Evolutionary conservation across 208 protist genomes (phyloP).

Genomic region (Leishmania gerbilli): DNA sequence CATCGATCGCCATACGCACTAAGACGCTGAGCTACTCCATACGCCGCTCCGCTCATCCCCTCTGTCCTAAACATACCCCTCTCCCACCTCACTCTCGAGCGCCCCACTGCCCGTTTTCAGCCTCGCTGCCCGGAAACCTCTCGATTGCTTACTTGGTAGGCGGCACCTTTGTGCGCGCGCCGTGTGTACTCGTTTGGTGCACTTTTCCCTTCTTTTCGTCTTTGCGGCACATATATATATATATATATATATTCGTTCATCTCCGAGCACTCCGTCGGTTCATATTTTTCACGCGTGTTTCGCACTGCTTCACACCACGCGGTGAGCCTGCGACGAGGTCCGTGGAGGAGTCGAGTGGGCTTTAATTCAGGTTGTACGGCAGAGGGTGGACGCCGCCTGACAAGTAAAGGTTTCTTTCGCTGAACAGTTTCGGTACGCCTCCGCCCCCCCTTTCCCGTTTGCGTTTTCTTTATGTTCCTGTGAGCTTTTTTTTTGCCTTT

Average conservation of each 20-base stretch:
- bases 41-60: background rate
- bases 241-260: background rate
- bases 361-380: background rate
- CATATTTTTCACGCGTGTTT: background rate
- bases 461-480: background rate
- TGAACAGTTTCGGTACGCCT: background rate
- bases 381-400: background rate
- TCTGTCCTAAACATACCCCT: background rate
- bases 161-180: background rate
- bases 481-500: background rate
- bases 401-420: background rate
- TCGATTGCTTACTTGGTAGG: background rate
- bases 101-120: background rate
- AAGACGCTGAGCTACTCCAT: background rate
- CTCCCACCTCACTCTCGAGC: background rate
- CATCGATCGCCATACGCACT: background rate
- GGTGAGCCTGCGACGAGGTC: background rate
- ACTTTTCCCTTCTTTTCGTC: background rate
- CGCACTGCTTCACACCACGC: background rate
- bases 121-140: background rate
- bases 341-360: background rate
- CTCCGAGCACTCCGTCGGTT: background rate
- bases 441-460: background rate
- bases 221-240: background rate
- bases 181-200: background rate